These are phyloP conservation scores for Neospora caninum DNA, from an alignment of 169 alveolate genomes.

Conservation along the genomic window DNA sequence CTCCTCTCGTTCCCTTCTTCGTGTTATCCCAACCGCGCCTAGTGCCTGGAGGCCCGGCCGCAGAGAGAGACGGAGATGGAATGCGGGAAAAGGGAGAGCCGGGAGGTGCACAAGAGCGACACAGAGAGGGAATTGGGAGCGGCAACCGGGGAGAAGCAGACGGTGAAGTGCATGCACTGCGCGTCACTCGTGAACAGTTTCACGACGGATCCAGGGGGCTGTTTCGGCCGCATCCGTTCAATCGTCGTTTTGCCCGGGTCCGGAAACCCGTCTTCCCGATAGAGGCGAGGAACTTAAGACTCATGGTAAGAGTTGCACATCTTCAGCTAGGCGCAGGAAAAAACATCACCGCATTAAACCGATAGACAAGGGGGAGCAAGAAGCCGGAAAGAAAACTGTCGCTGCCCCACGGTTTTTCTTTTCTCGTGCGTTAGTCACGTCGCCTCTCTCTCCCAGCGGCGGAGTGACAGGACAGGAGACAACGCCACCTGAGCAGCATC, in stretches of 20 bases:
- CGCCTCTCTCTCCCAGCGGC: too few relatives aligned
- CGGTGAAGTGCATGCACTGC: neutral
- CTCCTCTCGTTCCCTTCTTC: neutral
- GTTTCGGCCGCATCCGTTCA: slow-evolving; percentile 82
- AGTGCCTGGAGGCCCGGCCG: neutral
- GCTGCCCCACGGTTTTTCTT: too few relatives aligned
- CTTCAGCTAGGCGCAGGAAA: too few relatives aligned
- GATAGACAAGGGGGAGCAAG: too few relatives aligned
- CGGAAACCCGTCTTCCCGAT: slow-evolving; percentile 84
- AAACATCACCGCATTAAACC: too few relatives aligned
- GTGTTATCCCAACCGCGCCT: neutral
- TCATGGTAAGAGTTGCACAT: slow-evolving; percentile 63
- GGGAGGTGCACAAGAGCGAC: too few relatives aligned
- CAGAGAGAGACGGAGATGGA: neutral
- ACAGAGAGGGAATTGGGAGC: too few relatives aligned
- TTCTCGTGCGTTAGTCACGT: too few relatives aligned
- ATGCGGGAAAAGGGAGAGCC: neutral
- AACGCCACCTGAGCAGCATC: too few relatives aligned
- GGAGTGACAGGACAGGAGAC: too few relatives aligned
- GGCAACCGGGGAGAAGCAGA: too few relatives aligned
- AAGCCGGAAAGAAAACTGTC: too few relatives aligned
- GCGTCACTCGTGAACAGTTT: neutral
- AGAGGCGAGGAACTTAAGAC: slow-evolving; percentile 82
- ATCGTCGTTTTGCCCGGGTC: slow-evolving; percentile 81
- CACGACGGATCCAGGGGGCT: slow-evolving; percentile 1